Evolutionary conservation across 257 asterid species (phyloP), one percentile per base, ranked within the genome.

Genomic region (Solanum dulcamara): DNA sequence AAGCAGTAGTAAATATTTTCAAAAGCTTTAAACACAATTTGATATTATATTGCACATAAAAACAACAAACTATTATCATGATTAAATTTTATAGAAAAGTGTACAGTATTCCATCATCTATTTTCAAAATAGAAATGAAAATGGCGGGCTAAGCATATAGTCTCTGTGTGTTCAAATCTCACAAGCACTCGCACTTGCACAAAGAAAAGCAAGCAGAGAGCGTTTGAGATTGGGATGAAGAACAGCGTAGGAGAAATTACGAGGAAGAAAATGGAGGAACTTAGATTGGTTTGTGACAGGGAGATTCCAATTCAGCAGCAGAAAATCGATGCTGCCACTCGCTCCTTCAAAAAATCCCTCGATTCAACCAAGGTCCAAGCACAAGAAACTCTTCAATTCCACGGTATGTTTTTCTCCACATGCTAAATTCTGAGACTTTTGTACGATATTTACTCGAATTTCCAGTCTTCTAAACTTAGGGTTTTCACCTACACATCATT

Each of bases 221-320:
- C 17, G 4, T 77, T 9, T 15, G 26, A 26, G 17, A 77, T 77
- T 46, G 14, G 86, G 87, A 93, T 92, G 98, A 93, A 87, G 88
- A 87, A 89, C 81, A 71, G 85, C 32, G 91, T 80, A 40, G 89
- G 88, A 44, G 91, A 82, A 87, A 17, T 37, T 11, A 86, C 84
- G 81, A 86, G 89, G 51, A 44, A 81, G 57, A 91, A 86, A 86
- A 91, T 94, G 97, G 93, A 89, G 67, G 97, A 94, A 84, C 24
- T 70, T 85, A 92, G 93, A 81, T 44, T 93, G 72, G 89, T 88
- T 26, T 92, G 97, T 86, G 98, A 92, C 50, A 89, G 92, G 84
- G 97, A 93, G 86, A 93, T 93, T 75, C 90, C 90, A 28, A 91
- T 90, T 87, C 95, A 91, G 89, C 94, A 91, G 85, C 93, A 89